phyloP scores from a whole-genome alignment of 768 basidiomycete genomes.

The Boletus subcaerulescens region DNA sequence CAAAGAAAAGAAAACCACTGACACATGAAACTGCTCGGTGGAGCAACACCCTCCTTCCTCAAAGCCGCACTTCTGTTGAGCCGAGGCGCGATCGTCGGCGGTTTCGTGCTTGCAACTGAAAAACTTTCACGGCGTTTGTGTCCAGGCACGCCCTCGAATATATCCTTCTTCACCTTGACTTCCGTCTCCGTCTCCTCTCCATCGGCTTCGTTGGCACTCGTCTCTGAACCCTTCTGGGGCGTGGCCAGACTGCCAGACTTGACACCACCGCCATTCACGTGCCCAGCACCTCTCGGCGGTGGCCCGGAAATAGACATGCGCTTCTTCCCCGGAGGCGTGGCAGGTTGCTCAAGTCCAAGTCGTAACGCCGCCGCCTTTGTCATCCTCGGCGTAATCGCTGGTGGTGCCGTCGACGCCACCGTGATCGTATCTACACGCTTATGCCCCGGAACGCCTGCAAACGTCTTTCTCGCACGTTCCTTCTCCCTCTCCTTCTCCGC shows the following conservation, averaged over 20 bases:
- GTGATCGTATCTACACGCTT: conserved; percentile 64
- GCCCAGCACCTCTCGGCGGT: conserved; percentile 6
- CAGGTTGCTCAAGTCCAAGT: conserved; percentile 48
- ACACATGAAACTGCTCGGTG: conserved; percentile 72
- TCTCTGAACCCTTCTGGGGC: conserved; percentile 7
- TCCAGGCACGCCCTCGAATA: conserved; percentile 80
- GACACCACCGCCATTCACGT: not conserved
- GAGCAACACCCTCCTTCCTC: conserved; percentile 45
- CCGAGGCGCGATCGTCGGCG: conserved; percentile 44
- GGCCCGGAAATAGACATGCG: conserved; percentile 33
- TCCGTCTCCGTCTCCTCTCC: conserved; percentile 30
- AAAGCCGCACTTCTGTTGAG: conserved; percentile 44
- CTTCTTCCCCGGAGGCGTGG: conserved; percentile 38
- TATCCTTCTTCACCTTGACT: conserved; percentile 35
- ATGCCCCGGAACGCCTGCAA: conserved; percentile 79
- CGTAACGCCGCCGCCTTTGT: conserved; percentile 72
- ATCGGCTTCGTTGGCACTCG: conserved; percentile 28
- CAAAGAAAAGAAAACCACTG: conserved; percentile 29
- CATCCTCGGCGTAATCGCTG: conserved; percentile 69
- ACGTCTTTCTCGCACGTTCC: conserved; percentile 60
- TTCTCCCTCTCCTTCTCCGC: conserved; percentile 58
- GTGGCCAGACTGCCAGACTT: conserved; percentile 7
- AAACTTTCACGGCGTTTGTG: conserved; percentile 80
- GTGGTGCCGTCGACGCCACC: conserved; percentile 75
- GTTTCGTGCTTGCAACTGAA: conserved; percentile 53